phyloP scores from a whole-genome alignment of 768 basidiomycete genomes.

The Boletus sp. region DNA sequence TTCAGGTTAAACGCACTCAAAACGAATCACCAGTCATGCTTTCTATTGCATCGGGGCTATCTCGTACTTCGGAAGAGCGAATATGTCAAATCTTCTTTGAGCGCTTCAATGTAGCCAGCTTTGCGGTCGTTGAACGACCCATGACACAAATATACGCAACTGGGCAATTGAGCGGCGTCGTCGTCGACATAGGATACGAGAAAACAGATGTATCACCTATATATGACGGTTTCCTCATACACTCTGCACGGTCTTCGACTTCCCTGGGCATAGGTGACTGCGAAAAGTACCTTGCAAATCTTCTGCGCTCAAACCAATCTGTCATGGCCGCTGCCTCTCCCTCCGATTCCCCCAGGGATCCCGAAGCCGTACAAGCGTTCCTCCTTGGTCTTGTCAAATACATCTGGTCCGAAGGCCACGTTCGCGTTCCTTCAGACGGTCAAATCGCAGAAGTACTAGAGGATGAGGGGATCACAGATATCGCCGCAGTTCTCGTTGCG shows the following conservation, averaged over 20 bases:
- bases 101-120: constrained; percentile 84
- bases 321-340: constrained; percentile 59
- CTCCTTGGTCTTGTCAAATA: constrained; percentile 64
- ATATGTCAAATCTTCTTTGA: constrained; percentile 88
- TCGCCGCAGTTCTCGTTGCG: constrained; percentile 84
- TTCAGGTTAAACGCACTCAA: constrained; percentile 75
- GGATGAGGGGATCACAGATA: constrained; percentile 85
- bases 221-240: constrained; percentile 65
- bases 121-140: constrained; percentile 78
- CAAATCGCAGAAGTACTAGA: constrained; percentile 60
- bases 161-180: constrained; percentile 66
- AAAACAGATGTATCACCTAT: constrained; percentile 76
- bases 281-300: constrained; percentile 68
- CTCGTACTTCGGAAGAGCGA: constrained; percentile 64
- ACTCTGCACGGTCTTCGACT: constrained; percentile 52
- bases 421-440: constrained; percentile 73
- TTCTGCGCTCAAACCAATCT: constrained; percentile 66
- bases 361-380: constrained; percentile 44
- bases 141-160: constrained; percentile 81
- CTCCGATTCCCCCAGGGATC: constrained; percentile 43
- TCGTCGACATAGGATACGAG: constrained; percentile 78
- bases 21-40: constrained; percentile 87
- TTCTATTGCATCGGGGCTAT: constrained; percentile 61
- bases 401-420: constrained; percentile 59
- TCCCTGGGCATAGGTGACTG: constrained; percentile 69